Base-by-base conservation (phyloP, 352 stramenopile species). In the Pythium monospermum region DNA sequence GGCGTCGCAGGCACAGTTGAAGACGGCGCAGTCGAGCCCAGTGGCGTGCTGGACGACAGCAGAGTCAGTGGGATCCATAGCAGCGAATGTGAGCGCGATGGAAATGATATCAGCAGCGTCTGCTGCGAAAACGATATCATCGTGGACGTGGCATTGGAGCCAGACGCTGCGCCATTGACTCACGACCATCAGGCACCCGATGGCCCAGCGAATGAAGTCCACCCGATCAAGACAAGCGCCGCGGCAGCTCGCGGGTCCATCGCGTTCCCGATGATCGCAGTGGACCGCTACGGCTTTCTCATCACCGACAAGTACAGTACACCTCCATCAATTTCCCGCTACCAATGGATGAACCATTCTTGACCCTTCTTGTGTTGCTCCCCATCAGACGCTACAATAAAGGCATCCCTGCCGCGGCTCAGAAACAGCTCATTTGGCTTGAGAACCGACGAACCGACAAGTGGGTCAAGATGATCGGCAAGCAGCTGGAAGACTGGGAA, bases 381-480 rank as follows among this genome's bases (percentile, higher is more conserved):
- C 22, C 22, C n/a, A 45, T 8, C 44, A 83, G 74, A 41, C 71
- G 74, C 56, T 83, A 68, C 47, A 74, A 73, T 36, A 64, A 71
- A 30, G 47, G 62, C 4, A 44, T 66, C 6, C 38, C 26, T 11
- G 44, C 59, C 19, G 49, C 50, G 7, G 45, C 53, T 0, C 65
- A 76, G 23, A 76, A 74, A 38, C 55, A 71, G 12, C 60, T 63
- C 1, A 57, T 83, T 15, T 90, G 79, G 79, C 70, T 90, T 6
- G 79, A 90, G 63, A 90, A 90, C 53, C 74, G 68, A 4, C 73
- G 79, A 28, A 87, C 73, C 23, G 70, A 87, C 36, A 90, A 90
- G 51, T 90, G 79, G 79, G 65, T 90, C 41, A 73, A 76, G 49
- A 90, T 90, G 79, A 87, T 87, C 33, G 79, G 79, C 49, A 85